These are phyloP conservation scores for Hypoxylon fuscum DNA, from an alignment of 495 filamentous ascomycete genomes.

Conservation along the genomic window DNA sequence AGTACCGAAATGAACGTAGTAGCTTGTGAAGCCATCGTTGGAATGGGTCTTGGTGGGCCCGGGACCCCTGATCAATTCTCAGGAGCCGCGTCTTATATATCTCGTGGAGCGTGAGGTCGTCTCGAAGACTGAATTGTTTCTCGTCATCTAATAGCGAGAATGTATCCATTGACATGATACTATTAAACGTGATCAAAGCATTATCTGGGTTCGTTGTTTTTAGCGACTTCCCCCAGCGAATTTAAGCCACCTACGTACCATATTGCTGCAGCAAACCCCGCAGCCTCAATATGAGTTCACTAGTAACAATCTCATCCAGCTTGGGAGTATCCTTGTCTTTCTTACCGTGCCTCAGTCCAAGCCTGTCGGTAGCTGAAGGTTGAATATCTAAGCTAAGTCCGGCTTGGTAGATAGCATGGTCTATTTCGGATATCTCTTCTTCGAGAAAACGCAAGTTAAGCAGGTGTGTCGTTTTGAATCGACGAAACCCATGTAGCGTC, in stretches of 20 bases:
- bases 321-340: conserved; percentile 2
- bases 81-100: conserved; percentile 10
- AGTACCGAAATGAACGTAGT: not conserved
- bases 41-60: conserved; percentile 1
- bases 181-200: conserved; percentile 14
- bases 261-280: conserved; percentile 5
- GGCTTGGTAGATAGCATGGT: conserved; percentile 44
- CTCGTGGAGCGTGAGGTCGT: conserved; percentile 5
- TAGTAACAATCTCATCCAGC: not conserved
- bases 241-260: not conserved
- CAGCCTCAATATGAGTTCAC: conserved; percentile 6
- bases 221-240: not conserved
- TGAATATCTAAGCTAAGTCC: conserved; percentile 30
- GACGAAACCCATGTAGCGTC: conserved; percentile 43
- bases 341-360: not conserved
- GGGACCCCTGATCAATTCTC: conserved; percentile 6
- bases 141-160: conserved; percentile 15
- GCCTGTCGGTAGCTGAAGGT: conserved; percentile 5
- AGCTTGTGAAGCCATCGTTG: conserved; percentile 7
- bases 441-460: conserved; percentile 46
- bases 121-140: conserved; percentile 6
- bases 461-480: conserved; percentile 45
- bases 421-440: conserved; percentile 39
- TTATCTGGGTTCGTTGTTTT: not conserved
- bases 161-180: conserved; percentile 22